Evolutionary conservation across 2,329 filamentous ascomycete genomes (phyloP).

Genomic region (Pseudogymnoascus sp.): DNA sequence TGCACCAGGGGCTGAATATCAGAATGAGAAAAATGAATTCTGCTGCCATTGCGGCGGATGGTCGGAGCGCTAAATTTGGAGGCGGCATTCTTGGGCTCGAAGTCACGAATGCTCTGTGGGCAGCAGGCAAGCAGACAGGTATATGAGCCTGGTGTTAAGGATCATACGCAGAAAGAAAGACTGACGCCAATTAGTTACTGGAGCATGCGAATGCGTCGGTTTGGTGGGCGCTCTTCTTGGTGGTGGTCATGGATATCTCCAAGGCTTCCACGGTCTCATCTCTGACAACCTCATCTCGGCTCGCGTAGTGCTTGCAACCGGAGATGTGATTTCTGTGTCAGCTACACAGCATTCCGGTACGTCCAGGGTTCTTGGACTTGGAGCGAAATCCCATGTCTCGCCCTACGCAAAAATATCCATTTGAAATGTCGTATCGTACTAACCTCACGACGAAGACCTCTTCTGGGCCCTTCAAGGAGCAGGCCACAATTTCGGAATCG

Average conservation of each 20-base stretch:
- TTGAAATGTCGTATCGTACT: slow-evolving; percentile 8
- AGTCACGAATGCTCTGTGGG: slow-evolving; percentile 19
- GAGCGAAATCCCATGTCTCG: neutral
- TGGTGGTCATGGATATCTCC: slow-evolving; percentile 42
- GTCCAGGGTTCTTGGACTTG: neutral
- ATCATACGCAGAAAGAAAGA: neutral
- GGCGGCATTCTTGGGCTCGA: slow-evolving; percentile 23
- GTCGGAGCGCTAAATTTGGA: slow-evolving; percentile 22
- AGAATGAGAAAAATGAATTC: slow-evolving; percentile 16
- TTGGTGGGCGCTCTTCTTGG: neutral
- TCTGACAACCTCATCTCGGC: slow-evolving; percentile 33
- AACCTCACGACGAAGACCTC: slow-evolving; percentile 32
- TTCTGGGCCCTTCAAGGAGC: slow-evolving; percentile 33
- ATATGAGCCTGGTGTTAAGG: neutral
- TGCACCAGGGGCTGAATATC: slow-evolving; percentile 7
- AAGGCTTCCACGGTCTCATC: slow-evolving; percentile 42
- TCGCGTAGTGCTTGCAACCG: slow-evolving; percentile 36
- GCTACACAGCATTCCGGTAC: neutral
- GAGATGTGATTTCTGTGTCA: slow-evolving; percentile 38
- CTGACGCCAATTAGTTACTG: neutral
- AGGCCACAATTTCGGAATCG: slow-evolving; percentile 36
- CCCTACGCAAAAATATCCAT: neutral
- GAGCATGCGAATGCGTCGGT: slow-evolving; percentile 31
- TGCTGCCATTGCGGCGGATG: slow-evolving; percentile 20
- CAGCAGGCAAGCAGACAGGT: slow-evolving; percentile 20